These are phyloP conservation scores for Penicillium palitans DNA, from an alignment of 2,329 filamentous ascomycete species.

Conservation along the genomic window DNA sequence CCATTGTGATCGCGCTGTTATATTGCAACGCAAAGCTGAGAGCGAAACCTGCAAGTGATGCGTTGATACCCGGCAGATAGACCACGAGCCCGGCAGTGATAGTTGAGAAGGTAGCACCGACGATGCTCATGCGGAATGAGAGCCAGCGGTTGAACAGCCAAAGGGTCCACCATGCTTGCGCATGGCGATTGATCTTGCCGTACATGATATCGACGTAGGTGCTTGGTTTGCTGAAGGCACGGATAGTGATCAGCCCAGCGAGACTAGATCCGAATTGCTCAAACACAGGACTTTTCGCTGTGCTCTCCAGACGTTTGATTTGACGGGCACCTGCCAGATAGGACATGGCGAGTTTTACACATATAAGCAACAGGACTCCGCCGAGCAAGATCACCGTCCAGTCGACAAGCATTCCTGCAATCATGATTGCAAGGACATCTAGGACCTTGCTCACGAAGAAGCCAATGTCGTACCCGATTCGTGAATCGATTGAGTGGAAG, in stretches of 20 bases:
- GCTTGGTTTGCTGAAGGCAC: constrained; percentile 69
- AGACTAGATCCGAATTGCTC: constrained; percentile 75
- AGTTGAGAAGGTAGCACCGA: constrained; percentile 70
- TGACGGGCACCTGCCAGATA: constrained; percentile 74
- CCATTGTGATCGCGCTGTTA: constrained; percentile 64
- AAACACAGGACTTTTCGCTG: constrained; percentile 74
- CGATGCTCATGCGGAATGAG: constrained; percentile 67
- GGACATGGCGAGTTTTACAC: constrained; percentile 45
- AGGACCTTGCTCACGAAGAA: constrained; percentile 63
- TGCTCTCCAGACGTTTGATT: constrained; percentile 75
- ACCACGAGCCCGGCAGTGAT: constrained; percentile 67
- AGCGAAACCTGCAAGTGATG: constrained; percentile 73
- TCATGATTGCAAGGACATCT: constrained; percentile 63
- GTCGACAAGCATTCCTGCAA: constrained; percentile 59
- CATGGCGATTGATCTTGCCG: constrained; percentile 66
- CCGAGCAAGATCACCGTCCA: constrained; percentile 65
- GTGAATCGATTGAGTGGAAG: constrained; percentile 71
- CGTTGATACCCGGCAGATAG: constrained; percentile 61
- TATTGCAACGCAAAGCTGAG: constrained; percentile 74
- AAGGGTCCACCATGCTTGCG: constrained; percentile 64
- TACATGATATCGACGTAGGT: constrained; percentile 71
- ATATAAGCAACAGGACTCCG: constrained; percentile 57
- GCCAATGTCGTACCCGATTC: constrained; percentile 63
- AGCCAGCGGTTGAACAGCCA: constrained; percentile 78
- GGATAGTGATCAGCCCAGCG: constrained; percentile 71